phyloP scores from a whole-genome alignment of 2,329 filamentous ascomycete genomes.

The Apiospora marii region DNA sequence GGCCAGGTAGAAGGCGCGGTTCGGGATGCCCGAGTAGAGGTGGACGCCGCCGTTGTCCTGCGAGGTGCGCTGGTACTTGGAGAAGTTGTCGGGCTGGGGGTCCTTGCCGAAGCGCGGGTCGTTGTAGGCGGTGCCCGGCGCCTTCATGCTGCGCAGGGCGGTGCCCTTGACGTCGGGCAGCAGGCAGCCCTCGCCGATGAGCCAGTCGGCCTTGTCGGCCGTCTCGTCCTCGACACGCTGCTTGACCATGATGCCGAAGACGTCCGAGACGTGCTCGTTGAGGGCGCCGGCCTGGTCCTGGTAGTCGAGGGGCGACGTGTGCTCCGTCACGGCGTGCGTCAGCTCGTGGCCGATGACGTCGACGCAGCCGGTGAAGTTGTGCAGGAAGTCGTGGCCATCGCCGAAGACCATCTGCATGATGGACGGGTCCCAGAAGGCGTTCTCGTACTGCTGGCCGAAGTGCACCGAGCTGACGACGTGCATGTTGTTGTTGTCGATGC shows the following conservation, averaged over 20 bases:
- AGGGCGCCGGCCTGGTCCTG: conserved; percentile 60
- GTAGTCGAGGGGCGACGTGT: conserved; percentile 59
- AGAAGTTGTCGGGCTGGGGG: conserved; percentile 59
- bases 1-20: conserved; percentile 62
- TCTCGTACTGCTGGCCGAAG: conserved; percentile 57
- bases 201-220: conserved; percentile 58
- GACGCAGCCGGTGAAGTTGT: conserved; percentile 58
- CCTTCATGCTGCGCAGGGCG: conserved; percentile 62
- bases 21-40: conserved; percentile 64
- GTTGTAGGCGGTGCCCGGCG: conserved; percentile 60
- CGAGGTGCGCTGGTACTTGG: conserved; percentile 47
- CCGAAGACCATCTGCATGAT: conserved; percentile 63
- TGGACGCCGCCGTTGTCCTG: conserved; percentile 64
- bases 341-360: conserved; percentile 66
- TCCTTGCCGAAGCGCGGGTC: conserved; percentile 62
- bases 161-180: conserved; percentile 58
- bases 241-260: conserved; percentile 65
- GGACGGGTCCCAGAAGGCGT: conserved; percentile 62
- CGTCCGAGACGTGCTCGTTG: conserved; percentile 64
- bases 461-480: conserved; percentile 62
- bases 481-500: conserved; percentile 59
- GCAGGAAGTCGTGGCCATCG: conserved; percentile 60
- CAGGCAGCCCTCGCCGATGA: conserved; percentile 62
- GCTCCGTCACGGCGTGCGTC: conserved; percentile 62
- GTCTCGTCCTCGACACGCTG: conserved; percentile 57